phyloP scores from a whole-genome alignment of 225 moss, liverwort and hornwort genomes.

The Takakia lepidozioides region DNA sequence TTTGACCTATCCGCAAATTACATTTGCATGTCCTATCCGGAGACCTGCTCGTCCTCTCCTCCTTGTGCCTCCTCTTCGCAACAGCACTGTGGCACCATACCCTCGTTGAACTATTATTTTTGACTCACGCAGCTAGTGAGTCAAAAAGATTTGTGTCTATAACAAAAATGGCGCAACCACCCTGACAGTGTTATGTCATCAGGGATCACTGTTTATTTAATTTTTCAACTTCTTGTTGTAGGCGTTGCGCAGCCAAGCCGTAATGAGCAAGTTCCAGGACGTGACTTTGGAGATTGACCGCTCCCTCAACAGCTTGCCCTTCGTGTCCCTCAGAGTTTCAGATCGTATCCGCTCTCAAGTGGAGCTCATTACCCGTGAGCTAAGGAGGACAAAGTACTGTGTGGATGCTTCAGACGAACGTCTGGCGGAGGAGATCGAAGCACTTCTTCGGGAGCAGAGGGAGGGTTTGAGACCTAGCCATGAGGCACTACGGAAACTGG shows the following conservation, averaged over 20 bases:
- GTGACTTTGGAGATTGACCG: constrained; percentile 53
- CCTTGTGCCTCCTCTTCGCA: too few relatives aligned
- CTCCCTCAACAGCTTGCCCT: constrained; percentile 41
- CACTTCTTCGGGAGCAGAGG: constrained; percentile 36
- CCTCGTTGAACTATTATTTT: too few relatives aligned
- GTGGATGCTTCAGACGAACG: constrained; percentile 45
- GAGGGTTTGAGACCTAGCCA: constrained; percentile 29
- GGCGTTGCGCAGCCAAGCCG: constrained; percentile 37
- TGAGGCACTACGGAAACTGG: constrained; percentile 32
- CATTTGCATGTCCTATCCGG: too few relatives aligned
- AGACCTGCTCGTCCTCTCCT: too few relatives aligned
- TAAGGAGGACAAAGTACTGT: constrained; percentile 47
- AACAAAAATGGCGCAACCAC: too few relatives aligned
- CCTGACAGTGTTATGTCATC: too few relatives aligned
- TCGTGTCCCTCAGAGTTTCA: constrained; percentile 48
- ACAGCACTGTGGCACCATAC: too few relatives aligned
- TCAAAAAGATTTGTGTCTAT: too few relatives aligned
- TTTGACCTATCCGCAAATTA: too few relatives aligned
- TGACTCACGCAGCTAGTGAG: too few relatives aligned
- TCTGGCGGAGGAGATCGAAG: constrained; percentile 32
- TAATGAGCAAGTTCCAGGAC: constrained; percentile 53
- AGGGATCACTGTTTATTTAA: too few relatives aligned
- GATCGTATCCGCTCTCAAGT: constrained; percentile 66
- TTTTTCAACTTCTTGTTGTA: too few relatives aligned
- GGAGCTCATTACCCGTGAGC: constrained; percentile 51